Base-by-base conservation (phyloP, 2,329 filamentous ascomycete species). In the Cytospora leucostoma region DNA sequence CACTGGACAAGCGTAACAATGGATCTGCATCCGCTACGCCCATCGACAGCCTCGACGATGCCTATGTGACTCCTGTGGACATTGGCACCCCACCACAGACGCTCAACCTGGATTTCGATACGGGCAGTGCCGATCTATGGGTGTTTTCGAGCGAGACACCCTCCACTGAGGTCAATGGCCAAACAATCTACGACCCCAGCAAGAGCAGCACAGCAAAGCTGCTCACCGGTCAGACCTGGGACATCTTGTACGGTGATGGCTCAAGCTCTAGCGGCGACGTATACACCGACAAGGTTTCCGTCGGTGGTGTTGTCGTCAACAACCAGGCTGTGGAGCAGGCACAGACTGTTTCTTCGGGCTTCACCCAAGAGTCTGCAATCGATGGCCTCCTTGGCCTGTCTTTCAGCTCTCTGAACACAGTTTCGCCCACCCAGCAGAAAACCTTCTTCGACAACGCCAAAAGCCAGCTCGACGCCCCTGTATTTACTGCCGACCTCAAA, bases 351-450 rank as follows among this genome's bases (percentile, higher is more conserved):
- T 79, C 78, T 7, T 38, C 67, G 1, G 70, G 73, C 10, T 80
- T 82, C 65, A 74, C 75, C 19, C 66, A 71, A 34, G 71, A 78
- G 59, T 66, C 71, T 4, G 70, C 74, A 15, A 74, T 74, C 2
- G 76, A 79, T 47, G 80, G 79, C 0, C 74, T 82, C 1, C 68
- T 82, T 13, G 80, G 80, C 1, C 70, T 82, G 4, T 79, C 73
- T 0, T 80, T 81, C 62, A 75, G 76, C 65, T 67, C 64, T 7
- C 71, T 80, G 63, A 82, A 82, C 71, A 79, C 76, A 13, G 78
- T 80, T 33, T 63, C 63, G 57, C 79, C 79, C 2, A 71, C 63
- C 1, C 65, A 71, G 60, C 76, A 79, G 61, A 74, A 73, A 57
- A 82, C 79, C 0, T 81, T 80, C 58, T 76, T 77, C 37, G 72